These are phyloP conservation scores for Purpureocillium lavendulum DNA, from an alignment of 2,329 filamentous ascomycete genomes.

Conservation along the genomic window DNA sequence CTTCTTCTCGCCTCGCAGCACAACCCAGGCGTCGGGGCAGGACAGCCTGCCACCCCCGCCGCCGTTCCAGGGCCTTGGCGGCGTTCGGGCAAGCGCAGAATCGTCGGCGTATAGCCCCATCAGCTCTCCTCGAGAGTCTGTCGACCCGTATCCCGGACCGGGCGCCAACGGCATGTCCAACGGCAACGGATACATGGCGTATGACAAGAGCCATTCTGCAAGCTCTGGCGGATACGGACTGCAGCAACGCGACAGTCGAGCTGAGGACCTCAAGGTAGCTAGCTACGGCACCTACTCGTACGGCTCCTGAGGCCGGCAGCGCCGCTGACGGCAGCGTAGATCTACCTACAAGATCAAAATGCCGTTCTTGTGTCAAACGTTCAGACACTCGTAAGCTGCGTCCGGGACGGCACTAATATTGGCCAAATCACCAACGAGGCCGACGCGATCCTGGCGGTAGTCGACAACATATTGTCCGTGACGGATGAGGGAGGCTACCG, in stretches of 20 bases:
- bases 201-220: conserved; percentile 25
- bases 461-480: conserved; percentile 60
- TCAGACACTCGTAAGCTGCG: conserved; percentile 67
- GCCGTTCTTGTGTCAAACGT: conserved; percentile 72
- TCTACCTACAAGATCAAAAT: conserved; percentile 78
- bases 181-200: conserved; percentile 24
- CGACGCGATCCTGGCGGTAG: conserved; percentile 59
- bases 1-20: conserved; percentile 56
- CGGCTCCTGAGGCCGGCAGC: conserved; percentile 5
- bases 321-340: conserved; percentile 29
- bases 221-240: conserved; percentile 29
- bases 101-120: conserved; percentile 70
- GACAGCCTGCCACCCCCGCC: conserved; percentile 41
- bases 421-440: conserved; percentile 63
- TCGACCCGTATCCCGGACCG: conserved; percentile 29
- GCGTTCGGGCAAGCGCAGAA: conserved; percentile 50
- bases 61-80: conserved; percentile 50
- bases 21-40: conserved; percentile 23
- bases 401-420: conserved; percentile 56
- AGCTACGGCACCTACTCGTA: conserved; percentile 8
- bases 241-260: conserved; percentile 28
- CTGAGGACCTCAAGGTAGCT: conserved; percentile 42
- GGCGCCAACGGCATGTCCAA: conserved; percentile 26
- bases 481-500: conserved; percentile 49
- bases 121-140: conserved; percentile 57